Evolutionary conservation across 495 filamentous ascomycete species (phyloP).

Genomic region (Xylaria longipes): DNA sequence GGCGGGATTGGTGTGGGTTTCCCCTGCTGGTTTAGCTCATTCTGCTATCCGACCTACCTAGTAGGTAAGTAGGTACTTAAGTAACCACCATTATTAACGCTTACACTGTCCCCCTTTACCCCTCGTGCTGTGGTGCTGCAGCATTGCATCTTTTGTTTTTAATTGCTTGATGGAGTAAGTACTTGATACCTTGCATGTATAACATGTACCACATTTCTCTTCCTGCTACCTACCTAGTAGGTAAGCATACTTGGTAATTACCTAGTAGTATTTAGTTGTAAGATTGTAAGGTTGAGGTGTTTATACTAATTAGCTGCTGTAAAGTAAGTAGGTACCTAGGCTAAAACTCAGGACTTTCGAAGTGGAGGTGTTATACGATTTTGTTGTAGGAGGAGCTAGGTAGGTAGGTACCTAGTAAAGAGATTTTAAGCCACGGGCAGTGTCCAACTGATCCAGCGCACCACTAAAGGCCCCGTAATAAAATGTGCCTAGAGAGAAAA

Average conservation of each 20-base stretch:
- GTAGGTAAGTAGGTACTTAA: neutral
- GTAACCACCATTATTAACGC: neutral
- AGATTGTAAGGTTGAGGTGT: neutral
- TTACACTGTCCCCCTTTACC: neutral
- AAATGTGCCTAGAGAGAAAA: slow-evolving; percentile 1
- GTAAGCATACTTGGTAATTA: neutral
- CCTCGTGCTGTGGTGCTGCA: neutral
- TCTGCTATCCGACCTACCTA: slow-evolving; percentile 11
- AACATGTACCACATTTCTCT: neutral
- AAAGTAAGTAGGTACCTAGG: neutral
- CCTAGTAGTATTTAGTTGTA: neutral
- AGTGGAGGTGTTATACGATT: neutral
- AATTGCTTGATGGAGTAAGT: slow-evolving; percentile 8
- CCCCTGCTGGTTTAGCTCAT: slow-evolving; percentile 21
- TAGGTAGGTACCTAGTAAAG: neutral
- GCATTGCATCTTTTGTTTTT: slow-evolving; percentile 2
- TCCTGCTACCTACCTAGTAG: too few relatives aligned
- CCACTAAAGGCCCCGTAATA: slow-evolving; percentile 34
- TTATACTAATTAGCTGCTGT: neutral
- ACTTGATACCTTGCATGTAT: neutral
- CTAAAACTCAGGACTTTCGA: neutral
- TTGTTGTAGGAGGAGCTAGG: neutral
- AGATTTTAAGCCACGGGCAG: neutral
- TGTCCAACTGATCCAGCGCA: slow-evolving; percentile 29
- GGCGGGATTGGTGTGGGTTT: slow-evolving; percentile 7